A percentile compares a stretch with the other conserved stretches of the same genome.
Evolutionary conservation across 2,329 filamentous ascomycete genomes (phyloP).

Genomic region (Verticillium longisporum): DNA sequence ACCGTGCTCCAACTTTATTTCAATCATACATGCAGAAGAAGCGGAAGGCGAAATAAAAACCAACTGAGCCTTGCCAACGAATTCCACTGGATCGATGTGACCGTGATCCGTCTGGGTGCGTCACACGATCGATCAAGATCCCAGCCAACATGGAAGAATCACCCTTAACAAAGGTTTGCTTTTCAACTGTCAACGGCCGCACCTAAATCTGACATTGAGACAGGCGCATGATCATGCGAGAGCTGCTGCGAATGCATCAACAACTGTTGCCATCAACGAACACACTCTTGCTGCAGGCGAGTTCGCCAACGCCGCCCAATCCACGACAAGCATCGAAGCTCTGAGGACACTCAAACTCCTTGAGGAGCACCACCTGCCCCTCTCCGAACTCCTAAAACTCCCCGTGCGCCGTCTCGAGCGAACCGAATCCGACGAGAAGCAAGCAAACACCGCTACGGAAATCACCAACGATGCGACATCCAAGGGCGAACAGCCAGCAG

Average conservation of each 20-base stretch:
- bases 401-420: constrained; percentile 45
- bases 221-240: constrained; percentile 85
- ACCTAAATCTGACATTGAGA: not conserved
- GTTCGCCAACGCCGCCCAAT: constrained; percentile 75
- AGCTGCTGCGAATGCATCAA: constrained; percentile 71
- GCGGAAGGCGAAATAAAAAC: not conserved
- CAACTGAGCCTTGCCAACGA: not conserved
- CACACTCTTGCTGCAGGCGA: constrained; percentile 84
- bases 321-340: constrained; percentile 63
- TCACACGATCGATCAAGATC: not conserved
- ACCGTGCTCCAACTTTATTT: no score
- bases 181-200: constrained; percentile 11
- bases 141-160: constrained; percentile 57
- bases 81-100: not conserved
- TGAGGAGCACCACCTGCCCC: constrained; percentile 77
- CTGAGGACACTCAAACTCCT: constrained; percentile 77
- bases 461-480: constrained; percentile 3
- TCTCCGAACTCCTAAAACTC: constrained; percentile 74
- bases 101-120: not conserved
- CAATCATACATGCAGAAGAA: not conserved
- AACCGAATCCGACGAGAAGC: constrained; percentile 27
- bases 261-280: constrained; percentile 76
- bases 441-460: constrained; percentile 10
- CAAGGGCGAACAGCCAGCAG: constrained; percentile 10
- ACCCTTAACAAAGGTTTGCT: constrained; percentile 55